These are phyloP conservation scores for Huntiella savannae DNA, from an alignment of 2,329 filamentous ascomycete genomes.

Conservation along the genomic window DNA sequence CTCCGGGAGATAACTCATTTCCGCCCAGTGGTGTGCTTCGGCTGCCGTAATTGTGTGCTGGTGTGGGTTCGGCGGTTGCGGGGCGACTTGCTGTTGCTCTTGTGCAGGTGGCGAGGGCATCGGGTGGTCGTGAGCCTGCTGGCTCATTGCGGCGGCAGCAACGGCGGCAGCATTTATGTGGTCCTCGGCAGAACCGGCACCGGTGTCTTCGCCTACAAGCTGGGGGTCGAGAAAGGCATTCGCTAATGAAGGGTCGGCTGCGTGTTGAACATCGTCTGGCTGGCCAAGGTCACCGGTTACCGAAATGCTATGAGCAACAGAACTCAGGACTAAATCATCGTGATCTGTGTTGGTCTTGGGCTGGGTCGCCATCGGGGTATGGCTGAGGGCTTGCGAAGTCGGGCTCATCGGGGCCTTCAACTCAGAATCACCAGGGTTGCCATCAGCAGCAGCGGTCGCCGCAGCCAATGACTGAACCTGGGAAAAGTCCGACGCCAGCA, in stretches of 20 bases:
- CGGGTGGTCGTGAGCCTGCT: slow-evolving; percentile 11
- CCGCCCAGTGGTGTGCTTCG: slow-evolving; percentile 26
- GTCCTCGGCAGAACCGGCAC: not conserved
- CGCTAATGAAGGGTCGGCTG: slow-evolving; percentile 35
- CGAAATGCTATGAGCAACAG: not conserved
- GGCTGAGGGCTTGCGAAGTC: slow-evolving; percentile 1
- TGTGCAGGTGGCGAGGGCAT: no score
- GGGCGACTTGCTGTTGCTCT: no score
- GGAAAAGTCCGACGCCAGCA: slow-evolving; percentile 8
- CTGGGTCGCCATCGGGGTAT: not conserved
- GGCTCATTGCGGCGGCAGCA: slow-evolving; percentile 11
- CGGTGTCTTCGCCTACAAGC: slow-evolving; percentile 15
- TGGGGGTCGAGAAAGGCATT: slow-evolving; percentile 35
- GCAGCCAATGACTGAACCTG: not conserved
- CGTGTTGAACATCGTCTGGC: slow-evolving; percentile 22
- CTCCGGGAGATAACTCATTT: slow-evolving; percentile 30
- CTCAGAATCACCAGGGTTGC: not conserved
- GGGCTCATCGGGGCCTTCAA: slow-evolving; percentile 1
- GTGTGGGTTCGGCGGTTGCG: no score
- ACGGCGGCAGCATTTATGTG: not conserved
- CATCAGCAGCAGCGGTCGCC: not conserved
- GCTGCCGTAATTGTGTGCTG: slow-evolving; percentile 11
- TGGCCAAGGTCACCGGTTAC: slow-evolving; percentile 17
- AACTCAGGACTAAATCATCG: slow-evolving; percentile 2
- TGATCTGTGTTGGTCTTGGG: slow-evolving; percentile 1